Evolutionary conservation across 257 asterid genomes (phyloP), one percentile per base, ranked within the genome.

Genomic region (Cordia subcordata): DNA sequence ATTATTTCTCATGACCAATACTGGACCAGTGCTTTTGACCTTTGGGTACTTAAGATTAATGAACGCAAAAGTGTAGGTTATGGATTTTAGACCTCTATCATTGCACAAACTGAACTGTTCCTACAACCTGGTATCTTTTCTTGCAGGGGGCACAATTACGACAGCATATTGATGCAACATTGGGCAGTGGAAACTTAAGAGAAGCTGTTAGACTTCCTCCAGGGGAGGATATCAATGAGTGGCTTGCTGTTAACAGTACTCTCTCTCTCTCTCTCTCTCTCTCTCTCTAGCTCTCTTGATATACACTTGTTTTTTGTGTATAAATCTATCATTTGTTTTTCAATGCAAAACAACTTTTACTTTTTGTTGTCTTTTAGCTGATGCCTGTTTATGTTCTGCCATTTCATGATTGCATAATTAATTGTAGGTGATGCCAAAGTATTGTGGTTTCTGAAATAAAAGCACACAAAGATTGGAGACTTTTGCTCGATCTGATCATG

Each of bases 141-240:
- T 56, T 65, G 69, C 79, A 89, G 97, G 97, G 97, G 42, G 97
- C 95, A 57, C 95, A 90, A 59, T 79, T 90, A 22, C 77, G 94
- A 71, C 77, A 90, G 71, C 97, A 90, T 60, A 90, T 90, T 46
- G 97, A 90, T 77, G 90, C 97, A 35, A 90, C 97, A 64, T 76
- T 90, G 64, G 97, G 95, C 33, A 90, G 97, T 35, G 97, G 97
- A 45, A 90, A 86, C 79, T 79, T 90, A 72, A 83, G 95, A 77
- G 97, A 90, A 74, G 97, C 95, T 57, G 97, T 90, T 61, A 79
- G 96, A 68, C 82, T 90, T 55, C 97, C 97, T 12, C 97, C 97
- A 1, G 97, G 97, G 37, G 97, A 90, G 65, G 97, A 90, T 77
- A 75, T 84, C 54, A 82, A 90, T 33, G 97, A 90, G 69, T 90